Base-by-base conservation (phyloP, 2,329 filamentous ascomycete species). In the Bipolaris oryzae region DNA sequence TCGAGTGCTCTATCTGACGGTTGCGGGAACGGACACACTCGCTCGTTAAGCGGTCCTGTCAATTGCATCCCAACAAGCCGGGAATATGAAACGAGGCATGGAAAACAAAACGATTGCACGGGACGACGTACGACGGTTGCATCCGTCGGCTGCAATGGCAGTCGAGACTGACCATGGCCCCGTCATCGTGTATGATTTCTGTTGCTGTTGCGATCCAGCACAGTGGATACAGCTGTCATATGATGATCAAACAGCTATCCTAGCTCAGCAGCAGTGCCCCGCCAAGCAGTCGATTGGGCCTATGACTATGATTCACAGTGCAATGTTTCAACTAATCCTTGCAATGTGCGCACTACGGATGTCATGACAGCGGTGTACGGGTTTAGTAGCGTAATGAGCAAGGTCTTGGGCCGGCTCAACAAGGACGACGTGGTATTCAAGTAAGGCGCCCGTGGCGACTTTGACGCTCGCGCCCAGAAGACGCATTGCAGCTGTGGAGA, bases 161-260 rank as follows among this genome's bases (percentile, higher is more conserved):
- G 39, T 50, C 44, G 44, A 43, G 39, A 46, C 41, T 38, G 44
- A 53, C 45, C 49, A 63, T 57, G 55, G 53, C 49, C 58, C 60
- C 55, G 51, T 35, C 38, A 58, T 52, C 49, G 49, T 56, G 52
- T 66, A 55, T 67, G 55, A 60, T 48, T 52, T 45, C 47, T 62
- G 53, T 63, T 57, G 58, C 63, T 42, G 53, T 60, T 58, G 58
- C 55, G 61, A 62, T 58, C 68, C 68, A 65, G 60, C 51, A 56
- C 53, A 64, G 65, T 66, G 71, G 70, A 62, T 63, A 60, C 44
- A 57, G 55, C 46, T 57, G 67, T 74, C 72, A 74, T 69, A 70
- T 74, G 72, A 70, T 74, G 72, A 74, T 69, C 68, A 64, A 54
- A 55, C 56, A 57, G 50, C 59, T 55, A 55, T 66, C 64, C 58